A percentile compares a stretch with the other conserved stretches of the same genome.
These are phyloP conservation scores for Solanum pimpinellifolium DNA, from an alignment of 257 asterid genomes.

Conservation along the genomic window DNA sequence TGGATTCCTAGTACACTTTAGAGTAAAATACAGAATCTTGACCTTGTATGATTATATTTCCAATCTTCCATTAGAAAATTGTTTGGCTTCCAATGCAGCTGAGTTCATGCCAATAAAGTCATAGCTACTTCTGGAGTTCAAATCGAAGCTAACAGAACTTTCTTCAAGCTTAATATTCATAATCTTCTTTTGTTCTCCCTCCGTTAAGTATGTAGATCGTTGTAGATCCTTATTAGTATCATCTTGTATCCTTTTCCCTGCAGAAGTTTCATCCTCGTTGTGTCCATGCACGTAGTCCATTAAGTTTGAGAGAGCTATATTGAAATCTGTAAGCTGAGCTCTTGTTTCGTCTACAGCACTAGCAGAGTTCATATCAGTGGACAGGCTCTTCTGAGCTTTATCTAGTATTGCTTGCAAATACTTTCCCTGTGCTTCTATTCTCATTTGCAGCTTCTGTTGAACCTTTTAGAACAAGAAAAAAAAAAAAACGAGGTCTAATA, in stretches of 20 bases:
- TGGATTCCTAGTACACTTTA: background rate
- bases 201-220: constrained; percentile 8
- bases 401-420: constrained; percentile 75
- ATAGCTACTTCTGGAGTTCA: constrained; percentile 53
- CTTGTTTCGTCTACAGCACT: constrained; percentile 40
- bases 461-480: constrained; percentile 35
- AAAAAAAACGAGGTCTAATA: background rate
- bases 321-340: constrained; percentile 55
- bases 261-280: constrained; percentile 12
- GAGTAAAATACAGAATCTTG: background rate
- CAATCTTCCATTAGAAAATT: constrained; percentile 3
- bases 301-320: constrained; percentile 54
- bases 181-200: constrained; percentile 16
- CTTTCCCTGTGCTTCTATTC: constrained; percentile 93
- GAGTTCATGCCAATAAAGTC: constrained; percentile 48
- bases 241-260: constrained; percentile 9
- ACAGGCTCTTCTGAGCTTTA: constrained; percentile 59
- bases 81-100: constrained; percentile 22
- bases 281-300: constrained; percentile 48
- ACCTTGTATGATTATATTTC: background rate
- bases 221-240: constrained; percentile 5
- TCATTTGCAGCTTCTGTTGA: constrained; percentile 76
- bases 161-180: constrained; percentile 39
- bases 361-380: constrained; percentile 29
- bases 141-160: constrained; percentile 47